phyloP scores from a whole-genome alignment of 345 rosid species.

The Populus davidiana region DNA sequence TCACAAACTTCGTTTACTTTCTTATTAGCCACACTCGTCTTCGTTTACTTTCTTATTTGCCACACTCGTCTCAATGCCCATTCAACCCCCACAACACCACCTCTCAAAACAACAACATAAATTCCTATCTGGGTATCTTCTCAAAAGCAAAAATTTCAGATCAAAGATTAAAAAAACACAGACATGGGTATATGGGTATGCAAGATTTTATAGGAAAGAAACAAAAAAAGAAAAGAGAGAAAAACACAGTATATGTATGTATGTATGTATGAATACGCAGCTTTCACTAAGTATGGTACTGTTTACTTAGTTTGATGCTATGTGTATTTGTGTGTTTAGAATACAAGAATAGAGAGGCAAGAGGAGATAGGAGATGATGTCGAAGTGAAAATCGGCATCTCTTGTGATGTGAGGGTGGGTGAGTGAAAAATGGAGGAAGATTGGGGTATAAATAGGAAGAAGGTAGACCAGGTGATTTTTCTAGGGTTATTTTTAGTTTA shows the following conservation, averaged over 20 bases:
- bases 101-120: conserved; percentile 7
- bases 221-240: neutral
- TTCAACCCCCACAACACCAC: conserved; percentile 17
- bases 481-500: conserved; percentile 11
- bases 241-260: no score
- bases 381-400: conserved; percentile 28
- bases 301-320: neutral
- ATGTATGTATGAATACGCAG: neutral
- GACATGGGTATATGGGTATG: neutral
- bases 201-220: conserved; percentile 6
- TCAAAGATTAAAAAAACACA: neutral
- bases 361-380: neutral
- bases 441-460: conserved; percentile 16
- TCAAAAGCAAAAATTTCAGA: neutral
- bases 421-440: neutral
- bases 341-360: neutral
- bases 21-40: conserved; percentile 32
- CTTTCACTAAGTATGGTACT: neutral
- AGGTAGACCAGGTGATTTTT: conserved; percentile 10
- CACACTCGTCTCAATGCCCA: conserved; percentile 60
- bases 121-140: neutral
- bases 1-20: conserved; percentile 40
- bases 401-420: neutral
- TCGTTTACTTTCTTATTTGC: conserved; percentile 40
- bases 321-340: neutral